phyloP scores from a whole-genome alignment of 202 grass and related monocot genomes.

The Schoenoplectus triqueter region DNA sequence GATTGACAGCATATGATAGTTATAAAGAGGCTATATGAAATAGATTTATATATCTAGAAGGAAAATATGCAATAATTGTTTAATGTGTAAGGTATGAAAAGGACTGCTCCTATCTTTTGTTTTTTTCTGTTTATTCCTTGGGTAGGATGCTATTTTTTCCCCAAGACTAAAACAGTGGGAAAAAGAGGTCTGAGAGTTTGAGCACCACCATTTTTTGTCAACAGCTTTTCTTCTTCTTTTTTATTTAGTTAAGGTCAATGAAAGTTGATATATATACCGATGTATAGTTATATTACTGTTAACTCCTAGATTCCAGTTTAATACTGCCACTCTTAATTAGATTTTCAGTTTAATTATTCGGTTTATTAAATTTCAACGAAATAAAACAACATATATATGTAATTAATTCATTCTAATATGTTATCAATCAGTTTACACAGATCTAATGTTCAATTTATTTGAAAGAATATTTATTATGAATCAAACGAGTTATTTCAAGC shows the following conservation, averaged over 20 bases:
- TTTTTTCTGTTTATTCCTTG: conserved; percentile 42
- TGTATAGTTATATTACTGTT: not conserved
- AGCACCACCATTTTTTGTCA: conserved; percentile 47
- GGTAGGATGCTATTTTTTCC: conserved; percentile 40
- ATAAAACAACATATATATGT: no score
- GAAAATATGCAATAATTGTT: conserved; percentile 34
- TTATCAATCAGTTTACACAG: not conserved
- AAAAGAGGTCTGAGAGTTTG: conserved; percentile 43
- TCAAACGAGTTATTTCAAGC: not conserved
- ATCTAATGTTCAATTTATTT: not conserved
- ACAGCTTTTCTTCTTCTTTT: not conserved
- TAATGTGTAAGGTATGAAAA: conserved; percentile 44
- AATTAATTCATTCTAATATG: no score
- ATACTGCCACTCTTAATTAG: not conserved
- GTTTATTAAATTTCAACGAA: not conserved
- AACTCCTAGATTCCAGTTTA: not conserved
- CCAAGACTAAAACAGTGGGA: conserved; percentile 15
- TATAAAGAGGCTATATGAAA: conserved; percentile 39
- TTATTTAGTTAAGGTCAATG: not conserved
- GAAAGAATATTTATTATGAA: not conserved
- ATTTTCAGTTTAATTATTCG: not conserved
- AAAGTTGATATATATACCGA: not conserved
- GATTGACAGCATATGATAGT: conserved; percentile 72
- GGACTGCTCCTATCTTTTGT: conserved; percentile 44
- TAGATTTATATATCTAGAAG: conserved; percentile 42